These are phyloP conservation scores for Aegilops sharonensis DNA, from an alignment of 176 grass and related monocot species.

Conservation along the genomic window DNA sequence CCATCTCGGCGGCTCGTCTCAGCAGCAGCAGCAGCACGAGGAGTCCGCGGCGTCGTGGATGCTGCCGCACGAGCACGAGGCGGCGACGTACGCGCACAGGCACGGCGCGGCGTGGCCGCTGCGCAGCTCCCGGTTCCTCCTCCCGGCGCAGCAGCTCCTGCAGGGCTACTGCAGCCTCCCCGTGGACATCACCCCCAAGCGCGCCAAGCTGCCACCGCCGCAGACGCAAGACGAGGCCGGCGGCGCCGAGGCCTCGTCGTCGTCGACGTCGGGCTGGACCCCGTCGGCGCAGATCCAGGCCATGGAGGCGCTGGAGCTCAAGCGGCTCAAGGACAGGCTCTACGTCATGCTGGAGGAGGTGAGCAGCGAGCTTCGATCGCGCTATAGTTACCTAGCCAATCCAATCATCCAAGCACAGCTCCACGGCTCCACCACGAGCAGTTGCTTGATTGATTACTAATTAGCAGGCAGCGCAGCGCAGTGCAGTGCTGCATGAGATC, in stretches of 20 bases:
- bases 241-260: constrained; percentile 52
- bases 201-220: constrained; percentile 6
- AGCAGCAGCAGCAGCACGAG: constrained; percentile 28
- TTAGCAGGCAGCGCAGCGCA: constrained; percentile 19
- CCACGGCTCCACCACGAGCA: not conserved
- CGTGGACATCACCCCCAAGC: constrained; percentile 13
- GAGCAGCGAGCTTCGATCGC: constrained; percentile 17
- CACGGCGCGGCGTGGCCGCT: constrained; percentile 35
- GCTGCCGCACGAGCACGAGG: constrained; percentile 11
- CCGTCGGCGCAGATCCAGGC: constrained; percentile 59
- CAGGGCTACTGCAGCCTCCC: constrained; percentile 81
- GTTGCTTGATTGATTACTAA: constrained; percentile 14
- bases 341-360: constrained; percentile 96
- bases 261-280: constrained; percentile 40
- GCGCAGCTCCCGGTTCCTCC: constrained; percentile 67
- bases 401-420: not conserved
- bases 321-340: constrained; percentile 81
- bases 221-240: constrained; percentile 24
- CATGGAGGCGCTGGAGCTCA: constrained; percentile 73
- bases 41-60: not conserved
- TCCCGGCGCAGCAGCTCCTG: constrained; percentile 68
- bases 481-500: not conserved
- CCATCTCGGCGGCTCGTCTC: constrained; percentile 37
- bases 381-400: constrained; percentile 7
- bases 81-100: not conserved